Evolutionary conservation across 2,329 filamentous ascomycete genomes (phyloP), one percentile per base, ranked within the genome.

Genomic region (Dactylonectria macrodidyma): DNA sequence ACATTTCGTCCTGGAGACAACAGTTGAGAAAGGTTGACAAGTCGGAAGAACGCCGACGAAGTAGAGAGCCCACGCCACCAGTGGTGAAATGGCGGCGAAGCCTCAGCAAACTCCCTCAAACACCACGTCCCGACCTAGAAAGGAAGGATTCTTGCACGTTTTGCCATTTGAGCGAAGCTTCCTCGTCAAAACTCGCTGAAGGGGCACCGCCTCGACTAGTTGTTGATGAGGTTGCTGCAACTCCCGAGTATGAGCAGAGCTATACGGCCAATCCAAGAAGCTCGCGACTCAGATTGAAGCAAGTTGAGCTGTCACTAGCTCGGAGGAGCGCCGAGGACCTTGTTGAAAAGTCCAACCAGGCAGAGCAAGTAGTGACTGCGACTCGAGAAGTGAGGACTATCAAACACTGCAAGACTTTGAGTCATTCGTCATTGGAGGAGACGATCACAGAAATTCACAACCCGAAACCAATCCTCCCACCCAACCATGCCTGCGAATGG

Each of bases 401-500:
- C 5, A 65, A 38, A 34, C 46, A 46, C 47, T 10, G 30, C 55
- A 66, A 38, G 51, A 66, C 59, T 26, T 48, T 46, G 52, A 62
- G 58, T 24, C 65, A 66, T 30, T 68, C 38, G 44, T 55, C 55
- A 19, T 57, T 48, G 30, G 63, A 59, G 34, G 63, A 67, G 34
- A 68, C 59, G 41, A 59, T 64, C 33, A 69, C 66, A 5, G 65
- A 80, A 56, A 73, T 79, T 50, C 75, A 78, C 47, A 79, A 76
- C 10, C 80, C 81, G 0, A 76, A 67, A 12, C 80, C 82, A 24
- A 74, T 81, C 26, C 76, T 80, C 54, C 77, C 81, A 33, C 76
- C 79, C 14, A 79, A 82, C 26, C 84, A 85, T 65, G 73, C 79
- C 9, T 85, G 84, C 69, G 74, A 73, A 51, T 86, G 79, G 85